Percentiles rank a stretch among this genome's conserved stretches.
These are phyloP conservation scores for Silene uniflora DNA, from an alignment of 148 eudicot genomes.

Conservation along the genomic window DNA sequence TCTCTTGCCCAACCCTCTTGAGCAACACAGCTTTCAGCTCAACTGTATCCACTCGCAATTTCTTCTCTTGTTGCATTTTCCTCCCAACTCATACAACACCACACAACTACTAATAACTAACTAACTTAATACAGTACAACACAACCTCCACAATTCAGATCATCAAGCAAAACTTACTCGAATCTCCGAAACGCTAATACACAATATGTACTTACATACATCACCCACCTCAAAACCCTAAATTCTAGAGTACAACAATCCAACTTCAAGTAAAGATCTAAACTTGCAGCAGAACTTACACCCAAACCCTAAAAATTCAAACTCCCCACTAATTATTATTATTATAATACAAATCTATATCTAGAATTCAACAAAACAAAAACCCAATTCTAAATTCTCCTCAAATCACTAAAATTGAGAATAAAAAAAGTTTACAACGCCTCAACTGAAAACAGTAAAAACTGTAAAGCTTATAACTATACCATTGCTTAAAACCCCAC, in stretches of 20 bases:
- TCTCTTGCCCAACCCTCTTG: conserved; percentile 51
- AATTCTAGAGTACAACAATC: conserved; percentile 19
- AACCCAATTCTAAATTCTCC: conserved; percentile 22
- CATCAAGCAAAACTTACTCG: conserved; percentile 3
- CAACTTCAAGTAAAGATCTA: conserved; percentile 31
- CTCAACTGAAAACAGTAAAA: conserved; percentile 42
- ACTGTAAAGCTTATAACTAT: conserved; percentile 31
- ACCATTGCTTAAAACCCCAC: conserved; percentile 37
- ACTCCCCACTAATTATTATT: background rate
- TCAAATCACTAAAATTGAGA: conserved; percentile 23
- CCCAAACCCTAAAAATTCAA: conserved; percentile 9
- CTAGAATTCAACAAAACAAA: conserved; percentile 9
- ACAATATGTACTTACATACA: conserved; percentile 23
- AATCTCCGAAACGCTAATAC: conserved; percentile 24
- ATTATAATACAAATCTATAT: conserved; percentile 10
- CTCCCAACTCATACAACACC: conserved; percentile 33
- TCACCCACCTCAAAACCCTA: conserved; percentile 36
- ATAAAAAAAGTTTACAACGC: conserved; percentile 21
- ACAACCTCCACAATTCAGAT: conserved; percentile 1
- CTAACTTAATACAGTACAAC: conserved; percentile 1
- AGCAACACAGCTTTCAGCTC: conserved; percentile 50
- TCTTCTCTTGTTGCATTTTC: conserved; percentile 48
- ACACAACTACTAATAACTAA: conserved; percentile 8
- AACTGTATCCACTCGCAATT: conserved; percentile 38
- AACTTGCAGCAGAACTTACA: conserved; percentile 17